These are phyloP conservation scores for Suhomyces terraborum DNA, from an alignment of 1,139 yeast genomes.

Conservation along the genomic window DNA sequence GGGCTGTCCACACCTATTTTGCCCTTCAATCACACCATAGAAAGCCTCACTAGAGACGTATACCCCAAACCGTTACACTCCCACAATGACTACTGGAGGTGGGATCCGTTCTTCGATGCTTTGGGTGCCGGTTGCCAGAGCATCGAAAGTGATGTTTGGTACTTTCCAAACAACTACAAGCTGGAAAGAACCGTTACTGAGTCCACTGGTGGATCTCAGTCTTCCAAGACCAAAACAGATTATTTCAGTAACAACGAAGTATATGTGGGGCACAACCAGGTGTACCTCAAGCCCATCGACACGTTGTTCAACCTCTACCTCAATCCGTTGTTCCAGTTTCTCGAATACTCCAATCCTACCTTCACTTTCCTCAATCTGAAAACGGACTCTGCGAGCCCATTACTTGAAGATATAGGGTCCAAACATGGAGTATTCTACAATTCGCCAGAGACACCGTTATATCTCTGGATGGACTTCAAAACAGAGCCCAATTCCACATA, in stretches of 20 bases:
- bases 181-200: conserved; percentile 28
- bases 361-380: conserved; percentile 16
- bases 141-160: conserved; percentile 76
- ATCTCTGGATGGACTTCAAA: conserved; percentile 48
- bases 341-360: conserved; percentile 48
- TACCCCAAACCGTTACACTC: conserved; percentile 59
- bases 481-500: conserved; percentile 40
- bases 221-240: conserved; percentile 17
- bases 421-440: conserved; percentile 41
- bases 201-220: conserved; percentile 18
- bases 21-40: conserved; percentile 25
- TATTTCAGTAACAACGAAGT: conserved; percentile 38
- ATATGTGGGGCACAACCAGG: conserved; percentile 68
- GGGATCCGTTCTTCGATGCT: conserved; percentile 63
- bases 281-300: conserved; percentile 42
- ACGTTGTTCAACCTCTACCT: conserved; percentile 57
- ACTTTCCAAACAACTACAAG: conserved; percentile 33
- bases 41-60: conserved; percentile 51
- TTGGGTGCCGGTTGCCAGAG: conserved; percentile 58
- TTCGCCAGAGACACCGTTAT: conserved; percentile 41
- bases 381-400: conserved; percentile 12
- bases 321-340: conserved; percentile 50
- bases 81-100: conserved; percentile 78
- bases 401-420: conserved; percentile 16
- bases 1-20: conserved; percentile 17